Conservation (phyloP, 192 early-diverging fungal species). For the Lunasporangiospora selenospora region DNA sequence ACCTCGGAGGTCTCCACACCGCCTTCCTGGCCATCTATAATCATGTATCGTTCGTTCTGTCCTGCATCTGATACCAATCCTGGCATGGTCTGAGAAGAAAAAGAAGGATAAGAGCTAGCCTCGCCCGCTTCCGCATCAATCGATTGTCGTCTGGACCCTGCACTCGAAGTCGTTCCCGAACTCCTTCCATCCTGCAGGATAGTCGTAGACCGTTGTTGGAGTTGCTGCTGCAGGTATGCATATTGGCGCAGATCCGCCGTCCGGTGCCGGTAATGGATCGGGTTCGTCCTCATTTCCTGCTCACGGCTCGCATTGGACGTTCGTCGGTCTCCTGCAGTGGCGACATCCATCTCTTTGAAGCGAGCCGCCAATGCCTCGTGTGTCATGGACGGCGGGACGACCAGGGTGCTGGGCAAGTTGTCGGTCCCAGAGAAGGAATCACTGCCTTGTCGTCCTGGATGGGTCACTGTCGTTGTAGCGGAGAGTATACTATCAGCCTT, state of each 20-base stretch:
- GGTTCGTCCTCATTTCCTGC: slow-evolving; percentile 37
- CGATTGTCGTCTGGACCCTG: slow-evolving; percentile 24
- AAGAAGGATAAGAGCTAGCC: too few species aligned
- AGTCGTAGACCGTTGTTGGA: not conserved
- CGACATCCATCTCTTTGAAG: slow-evolving; percentile 45
- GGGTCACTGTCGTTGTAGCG: not conserved
- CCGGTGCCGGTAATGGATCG: slow-evolving; percentile 32
- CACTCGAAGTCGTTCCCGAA: slow-evolving; percentile 12
- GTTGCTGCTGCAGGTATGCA: slow-evolving; percentile 9
- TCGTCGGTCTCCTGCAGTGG: slow-evolving; percentile 12
- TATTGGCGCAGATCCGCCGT: slow-evolving; percentile 29
- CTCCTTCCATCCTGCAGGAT: not conserved
- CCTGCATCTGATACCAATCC: too few species aligned
- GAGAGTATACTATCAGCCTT: slow-evolving; percentile 13
- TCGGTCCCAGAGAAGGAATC: slow-evolving; percentile 14
- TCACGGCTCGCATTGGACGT: not conserved
- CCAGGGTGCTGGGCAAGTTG: slow-evolving; percentile 11
- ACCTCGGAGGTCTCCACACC: not conserved
- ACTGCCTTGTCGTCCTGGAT: too few species aligned
- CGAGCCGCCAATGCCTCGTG: slow-evolving; percentile 42
- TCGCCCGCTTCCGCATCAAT: slow-evolving; percentile 3
- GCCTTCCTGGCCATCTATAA: not conserved
- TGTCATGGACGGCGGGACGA: slow-evolving; percentile 29
- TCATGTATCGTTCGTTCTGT: too few species aligned
- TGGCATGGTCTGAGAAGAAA: too few species aligned